Evolutionary conservation across 257 asterid genomes (phyloP), one percentile per base, ranked within the genome.

Genomic region (Pogostemon cablin): DNA sequence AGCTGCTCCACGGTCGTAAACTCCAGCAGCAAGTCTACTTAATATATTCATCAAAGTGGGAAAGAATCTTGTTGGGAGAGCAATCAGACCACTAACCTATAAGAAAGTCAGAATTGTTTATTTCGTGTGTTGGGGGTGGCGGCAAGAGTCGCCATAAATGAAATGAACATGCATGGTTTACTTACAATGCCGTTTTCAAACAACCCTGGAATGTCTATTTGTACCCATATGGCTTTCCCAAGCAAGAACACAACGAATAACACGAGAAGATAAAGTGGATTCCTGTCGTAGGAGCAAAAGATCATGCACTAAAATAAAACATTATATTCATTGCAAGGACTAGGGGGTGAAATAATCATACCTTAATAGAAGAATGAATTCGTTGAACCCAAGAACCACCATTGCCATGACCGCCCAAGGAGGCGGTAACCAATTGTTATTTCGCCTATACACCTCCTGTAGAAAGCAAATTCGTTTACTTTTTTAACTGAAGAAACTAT

Each of bases 351-450:
- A 44, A 6, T 7, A 8, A 7, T 44, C 35, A 47, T 63, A 88
- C 95, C 87, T 88, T 76, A 86, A 73, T 43, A 88, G 90, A 67
- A 81, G 74, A 86, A 88, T 84, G 83, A 88, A 82, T 62, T 86
- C 92, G 4, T 88, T 88, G 72, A 82, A 86, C 38, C 95, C 95
- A 32, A 88, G 90, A 64, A 86, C 62, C 34, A 81, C 46, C 84
- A 88, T 74, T 3, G 87, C 88, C 55, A 88, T 1, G 50, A 86
- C 84, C 5, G 83, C 90, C 95, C 95, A 86, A 25, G 87, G 77
- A 69, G 92, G 92, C 52, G 95, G 95, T 54, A 86, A 44, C 90
- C 87, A 84, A 62, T 81, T 83, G 77, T 80, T 86, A 67, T 72
- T 65, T 66, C 75, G 86, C 77, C 15, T 72, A 72, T 81, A 72